Evolutionary conservation across 148 eudicot genomes (phyloP).

Genomic region (Spergularia marina): DNA sequence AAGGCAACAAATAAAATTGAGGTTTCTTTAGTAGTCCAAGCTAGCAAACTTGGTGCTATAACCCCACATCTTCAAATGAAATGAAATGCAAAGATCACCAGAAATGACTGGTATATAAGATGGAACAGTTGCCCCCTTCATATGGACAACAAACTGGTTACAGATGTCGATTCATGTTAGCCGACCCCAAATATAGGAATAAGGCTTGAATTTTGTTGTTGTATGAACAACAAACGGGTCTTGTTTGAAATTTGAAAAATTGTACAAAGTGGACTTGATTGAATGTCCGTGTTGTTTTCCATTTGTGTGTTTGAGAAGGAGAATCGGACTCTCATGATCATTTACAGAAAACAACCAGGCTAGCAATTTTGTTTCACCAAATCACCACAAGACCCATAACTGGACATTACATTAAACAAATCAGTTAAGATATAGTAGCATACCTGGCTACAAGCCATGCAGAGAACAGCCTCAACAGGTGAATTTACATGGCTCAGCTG

Average conservation of each 20-base stretch:
- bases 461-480: constrained; percentile 89
- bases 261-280: too few species aligned
- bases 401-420: background rate
- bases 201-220: too few species aligned
- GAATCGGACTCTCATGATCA: background rate
- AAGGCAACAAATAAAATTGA: background rate
- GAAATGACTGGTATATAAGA: background rate
- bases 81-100: background rate
- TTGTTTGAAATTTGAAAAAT: too few species aligned
- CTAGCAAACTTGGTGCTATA: background rate
- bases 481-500: constrained; percentile 88
- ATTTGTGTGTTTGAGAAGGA: background rate
- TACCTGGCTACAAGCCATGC: constrained; percentile 99
- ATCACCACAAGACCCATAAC: background rate
- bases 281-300: too few species aligned
- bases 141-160: background rate
- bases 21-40: background rate
- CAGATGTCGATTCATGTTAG: too few species aligned
- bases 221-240: too few species aligned
- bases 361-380: background rate
- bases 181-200: too few species aligned
- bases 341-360: background rate
- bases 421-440: background rate
- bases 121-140: background rate
- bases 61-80: background rate